Base-by-base conservation (phyloP, 78 protist genomes). In the Fonticula alba region DNA sequence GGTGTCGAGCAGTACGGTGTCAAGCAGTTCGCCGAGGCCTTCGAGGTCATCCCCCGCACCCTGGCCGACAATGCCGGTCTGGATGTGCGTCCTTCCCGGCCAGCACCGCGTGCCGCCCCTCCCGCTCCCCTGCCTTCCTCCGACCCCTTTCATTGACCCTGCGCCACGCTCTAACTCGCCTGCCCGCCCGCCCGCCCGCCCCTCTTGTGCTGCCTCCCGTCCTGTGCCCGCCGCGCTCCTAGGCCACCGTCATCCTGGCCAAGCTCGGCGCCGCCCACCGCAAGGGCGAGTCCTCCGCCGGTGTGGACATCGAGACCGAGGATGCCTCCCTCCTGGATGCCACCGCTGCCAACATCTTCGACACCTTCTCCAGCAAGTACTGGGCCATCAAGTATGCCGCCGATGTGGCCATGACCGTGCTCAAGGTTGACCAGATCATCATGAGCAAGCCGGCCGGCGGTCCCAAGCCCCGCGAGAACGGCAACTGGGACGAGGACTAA, bases 391-490 rank as follows among this genome's bases (percentile, higher is more conserved):
- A 59, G 54, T 51, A 83, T 11, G 99, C 99, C 14, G 67, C 92
- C 31, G 79, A 91, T 14, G 96, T 96, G 1, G 99, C 94, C 14
- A 59, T 72, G n/a, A 93, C 97, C 11, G 85, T 96, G 35, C 82
- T 96, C 32, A 64, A 95, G 29, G 94, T 95, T n/a, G 97, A 93
- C 57, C 97, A 92, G 79, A 92, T 96, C 52, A 94, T 96, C 78
- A 94, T 96, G 97, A 66, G 88, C 36, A 82, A 85, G 77, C 94
- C 68, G 15, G 92, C 98, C 3, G 97, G 98, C 27, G 97, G 96
- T 26, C 94, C 96, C 46, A 85, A 82, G 76, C 72, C 72, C 24
- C 76, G 66, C 55, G 43, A 72, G 26, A 59, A 59, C 46, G 10
- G 5, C 10, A 59, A 59, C 32, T 59, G 63, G 63, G 53, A 59